Percentiles rank a stretch among this genome's conserved stretches.
Conservation (phyloP, 2,329 filamentous ascomycete genomes). For the Capronia americana region DNA sequence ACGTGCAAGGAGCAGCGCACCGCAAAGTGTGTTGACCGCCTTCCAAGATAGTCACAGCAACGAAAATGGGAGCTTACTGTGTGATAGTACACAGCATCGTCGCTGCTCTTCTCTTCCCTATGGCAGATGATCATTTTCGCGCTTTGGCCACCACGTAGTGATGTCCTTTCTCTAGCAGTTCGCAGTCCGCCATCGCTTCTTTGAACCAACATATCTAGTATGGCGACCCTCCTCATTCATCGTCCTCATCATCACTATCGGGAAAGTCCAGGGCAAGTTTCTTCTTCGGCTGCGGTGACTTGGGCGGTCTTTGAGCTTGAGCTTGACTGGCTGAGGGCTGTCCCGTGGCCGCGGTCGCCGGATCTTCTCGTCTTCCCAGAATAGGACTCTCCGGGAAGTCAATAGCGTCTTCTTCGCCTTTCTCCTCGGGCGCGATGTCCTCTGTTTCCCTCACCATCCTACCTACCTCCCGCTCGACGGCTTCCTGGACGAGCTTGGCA, state of each 20-base stretch:
- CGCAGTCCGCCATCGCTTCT: neutral
- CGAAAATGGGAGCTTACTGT: neutral
- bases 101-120: neutral
- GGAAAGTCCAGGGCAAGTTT: conserved; percentile 53
- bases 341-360: neutral
- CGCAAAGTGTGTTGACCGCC: neutral
- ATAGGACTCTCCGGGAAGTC: conserved; percentile 45
- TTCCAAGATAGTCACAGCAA: neutral
- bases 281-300: conserved; percentile 39
- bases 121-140: neutral
- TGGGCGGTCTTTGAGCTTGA: conserved; percentile 5
- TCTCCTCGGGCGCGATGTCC: conserved; percentile 53
- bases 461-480: conserved; percentile 53
- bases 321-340: neutral
- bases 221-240: neutral
- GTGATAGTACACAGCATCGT: neutral
- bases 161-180: neutral
- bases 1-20: neutral
- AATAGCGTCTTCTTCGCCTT: conserved; percentile 46
- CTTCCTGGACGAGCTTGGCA: conserved; percentile 51
- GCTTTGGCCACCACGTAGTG: neutral
- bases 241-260: conserved; percentile 52
- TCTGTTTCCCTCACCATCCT: conserved; percentile 59
- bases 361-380: conserved; percentile 25
- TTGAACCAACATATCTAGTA: neutral